Evolutionary conservation across 306 rosid species (phyloP).

Genomic region (Cyamopsis tetragonoloba): DNA sequence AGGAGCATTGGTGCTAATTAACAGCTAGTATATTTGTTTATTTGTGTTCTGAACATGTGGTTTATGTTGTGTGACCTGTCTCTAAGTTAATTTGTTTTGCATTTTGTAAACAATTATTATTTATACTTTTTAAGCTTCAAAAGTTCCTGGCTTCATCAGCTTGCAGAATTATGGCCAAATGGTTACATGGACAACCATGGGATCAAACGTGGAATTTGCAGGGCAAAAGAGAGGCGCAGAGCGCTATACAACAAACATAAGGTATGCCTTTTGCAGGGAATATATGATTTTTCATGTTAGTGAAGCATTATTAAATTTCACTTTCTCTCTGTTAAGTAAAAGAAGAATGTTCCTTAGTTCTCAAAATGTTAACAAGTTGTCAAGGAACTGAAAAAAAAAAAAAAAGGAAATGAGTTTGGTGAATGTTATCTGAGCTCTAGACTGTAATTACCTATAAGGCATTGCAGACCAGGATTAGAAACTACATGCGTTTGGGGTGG

Average conservation of each 20-base stretch:
- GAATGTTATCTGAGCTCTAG: background rate
- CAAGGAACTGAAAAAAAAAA: too few relatives aligned
- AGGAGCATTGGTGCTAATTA: slow-evolving; percentile 1
- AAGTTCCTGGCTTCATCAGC: slow-evolving; percentile 48
- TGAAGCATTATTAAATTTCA: background rate
- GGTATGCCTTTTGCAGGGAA: slow-evolving; percentile 40
- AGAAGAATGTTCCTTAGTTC: background rate
- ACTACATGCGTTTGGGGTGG: background rate
- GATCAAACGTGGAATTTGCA: slow-evolving; percentile 86
- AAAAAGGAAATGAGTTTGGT: background rate
- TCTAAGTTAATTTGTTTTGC: slow-evolving; percentile 4
- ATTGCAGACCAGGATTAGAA: background rate
- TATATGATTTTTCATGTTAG: slow-evolving; percentile 6
- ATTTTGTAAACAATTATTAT: background rate
- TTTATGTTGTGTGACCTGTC: slow-evolving; percentile 3
- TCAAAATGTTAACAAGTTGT: background rate
- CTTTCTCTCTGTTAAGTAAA: background rate
- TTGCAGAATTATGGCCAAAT: slow-evolving; percentile 87
- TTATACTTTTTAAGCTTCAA: slow-evolving; percentile 1
- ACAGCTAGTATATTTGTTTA: background rate
- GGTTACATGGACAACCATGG: slow-evolving; percentile 99
- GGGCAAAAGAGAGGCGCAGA: slow-evolving; percentile 89
- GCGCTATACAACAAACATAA: slow-evolving; percentile 54
- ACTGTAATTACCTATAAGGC: background rate
- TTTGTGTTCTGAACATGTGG: background rate